Evolutionary conservation across 139 green algal genomes (phyloP).

Genomic region (Volvox reticuliferus): DNA sequence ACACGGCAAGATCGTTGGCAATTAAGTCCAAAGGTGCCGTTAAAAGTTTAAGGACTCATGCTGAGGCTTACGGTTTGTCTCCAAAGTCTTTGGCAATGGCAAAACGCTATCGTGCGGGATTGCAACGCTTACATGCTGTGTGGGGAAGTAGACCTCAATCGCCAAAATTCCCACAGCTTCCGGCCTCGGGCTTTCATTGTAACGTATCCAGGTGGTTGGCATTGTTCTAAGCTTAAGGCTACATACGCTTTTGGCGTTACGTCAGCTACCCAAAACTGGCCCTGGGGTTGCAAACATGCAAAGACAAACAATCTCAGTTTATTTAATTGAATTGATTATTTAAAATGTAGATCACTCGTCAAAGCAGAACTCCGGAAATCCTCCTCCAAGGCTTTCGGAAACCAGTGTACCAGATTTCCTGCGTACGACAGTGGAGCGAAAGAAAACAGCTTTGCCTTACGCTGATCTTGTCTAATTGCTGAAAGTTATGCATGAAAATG

Average conservation of each 20-base stretch:
- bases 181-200: background rate
- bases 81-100: too few relatives aligned
- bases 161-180: slow-evolving; percentile 57
- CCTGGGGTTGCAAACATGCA: too few relatives aligned
- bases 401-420: background rate
- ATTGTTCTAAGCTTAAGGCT: background rate
- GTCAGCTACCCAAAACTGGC: too few relatives aligned
- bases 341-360: background rate
- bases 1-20: too few relatives aligned
- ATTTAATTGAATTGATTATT: background rate
- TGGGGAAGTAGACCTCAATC: slow-evolving; percentile 83
- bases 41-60: too few relatives aligned
- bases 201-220: background rate
- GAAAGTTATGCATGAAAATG: background rate
- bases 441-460: background rate
- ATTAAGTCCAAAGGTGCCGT: too few relatives aligned
- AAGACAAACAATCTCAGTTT: background rate
- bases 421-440: background rate
- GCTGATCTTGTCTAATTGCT: background rate
- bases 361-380: background rate
- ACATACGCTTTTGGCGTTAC: too few relatives aligned
- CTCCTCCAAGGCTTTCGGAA: too few relatives aligned
- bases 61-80: too few relatives aligned
- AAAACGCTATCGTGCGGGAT: too few relatives aligned
- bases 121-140: slow-evolving; percentile 49